Base-by-base conservation (phyloP, 179 eudicot genomes). In the Amaranthus tricolor region DNA sequence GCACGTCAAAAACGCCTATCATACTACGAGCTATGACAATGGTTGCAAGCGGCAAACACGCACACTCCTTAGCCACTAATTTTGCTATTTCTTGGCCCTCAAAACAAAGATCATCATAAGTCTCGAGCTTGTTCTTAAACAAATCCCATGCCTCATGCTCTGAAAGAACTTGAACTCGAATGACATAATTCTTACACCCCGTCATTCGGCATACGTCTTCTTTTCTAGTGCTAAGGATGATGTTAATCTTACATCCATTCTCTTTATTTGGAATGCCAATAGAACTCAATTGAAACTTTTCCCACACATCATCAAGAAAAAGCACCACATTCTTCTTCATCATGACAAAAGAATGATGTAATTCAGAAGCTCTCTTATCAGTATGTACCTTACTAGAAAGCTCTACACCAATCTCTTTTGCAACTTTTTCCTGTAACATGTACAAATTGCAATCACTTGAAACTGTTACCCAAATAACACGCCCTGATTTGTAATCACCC, bases 1-100 rank as follows among this genome's bases (percentile, higher is more conserved):
- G 40, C 20, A 58, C 20, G 61, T 76, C 74, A 17, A n/a, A 40
- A 14, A 60, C 74, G 0, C 67, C 70, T 60, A 9, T 69, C 79
- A 76, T 68, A 60, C 68, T 59, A 20, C 19, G n/a, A 15, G 68
- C 74, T 20, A 69, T 69, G 2, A 61, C 62, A 16, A 69, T 61
- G 66, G 62, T 60, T 9, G 70, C 79, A 61, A 76, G 74, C 10
- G 79, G 79, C 51, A 69, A 43, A 53, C 74, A 19, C 9, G 47
- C 17, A 44, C 79, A 76, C 40, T 76, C 43, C 6, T 70, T 9
- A 68, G 57, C 70, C 43, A 76, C 51, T 10, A 16, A 40, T 9
- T 21, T 21, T 17, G 73, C 68, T 48, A 76, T 60, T 48, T 14
- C 5, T 9, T 59, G 59, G 12, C 31, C 60, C 31, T 76, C 67